These are phyloP conservation scores for Verticillium dahliae DNA, from an alignment of 2,329 filamentous ascomycete genomes.

Conservation along the genomic window DNA sequence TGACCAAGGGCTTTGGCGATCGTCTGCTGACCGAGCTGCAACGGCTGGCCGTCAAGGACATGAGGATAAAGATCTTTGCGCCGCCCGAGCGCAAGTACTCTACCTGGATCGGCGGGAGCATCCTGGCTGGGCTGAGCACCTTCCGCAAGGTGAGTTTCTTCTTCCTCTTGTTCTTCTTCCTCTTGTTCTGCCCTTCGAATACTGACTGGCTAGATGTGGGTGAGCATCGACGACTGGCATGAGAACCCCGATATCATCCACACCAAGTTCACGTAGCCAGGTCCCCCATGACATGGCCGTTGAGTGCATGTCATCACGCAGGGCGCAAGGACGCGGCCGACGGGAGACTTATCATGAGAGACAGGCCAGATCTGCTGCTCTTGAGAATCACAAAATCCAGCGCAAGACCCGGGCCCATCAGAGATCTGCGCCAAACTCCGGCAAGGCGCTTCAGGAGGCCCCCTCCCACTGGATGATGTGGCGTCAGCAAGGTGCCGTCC, in stretches of 20 bases:
- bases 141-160: conserved; percentile 80
- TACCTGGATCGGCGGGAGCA: conserved; percentile 98
- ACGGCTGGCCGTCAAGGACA: conserved; percentile 91
- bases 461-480: not conserved
- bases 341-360: no score
- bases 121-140: conserved; percentile 91
- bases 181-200: not conserved
- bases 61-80: conserved; percentile 98
- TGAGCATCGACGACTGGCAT: conserved; percentile 99
- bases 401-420: no score
- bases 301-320: no score
- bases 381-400: no score
- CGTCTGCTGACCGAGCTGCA: conserved; percentile 88
- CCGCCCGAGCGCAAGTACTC: conserved; percentile 97
- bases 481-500: not conserved
- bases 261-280: conserved; percentile 78
- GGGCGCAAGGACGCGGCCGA: no score
- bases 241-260: conserved; percentile 99
- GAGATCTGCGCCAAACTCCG: no score
- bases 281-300: no score
- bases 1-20: conserved; percentile 96
- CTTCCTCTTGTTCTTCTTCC: not conserved
- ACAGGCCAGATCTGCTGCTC: no score
- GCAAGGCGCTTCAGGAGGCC: not conserved
- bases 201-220: conserved; percentile 74